Conservation (phyloP, 352 stramenopile species). For the Phytophthora megakarya region DNA sequence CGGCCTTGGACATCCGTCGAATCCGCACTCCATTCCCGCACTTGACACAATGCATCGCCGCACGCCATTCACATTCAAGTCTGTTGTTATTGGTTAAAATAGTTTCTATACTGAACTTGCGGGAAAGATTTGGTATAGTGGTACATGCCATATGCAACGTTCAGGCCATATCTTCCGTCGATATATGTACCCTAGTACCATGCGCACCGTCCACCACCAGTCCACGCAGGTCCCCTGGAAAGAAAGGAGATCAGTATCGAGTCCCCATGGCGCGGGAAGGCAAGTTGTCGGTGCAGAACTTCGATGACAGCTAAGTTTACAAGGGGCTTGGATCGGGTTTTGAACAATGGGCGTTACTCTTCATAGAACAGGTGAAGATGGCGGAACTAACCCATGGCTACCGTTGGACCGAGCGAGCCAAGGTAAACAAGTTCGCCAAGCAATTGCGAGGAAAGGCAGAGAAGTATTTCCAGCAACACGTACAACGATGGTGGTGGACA, state of each 20-base stretch:
- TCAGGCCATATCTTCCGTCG: no score
- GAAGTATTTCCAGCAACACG: slow-evolving; percentile 2
- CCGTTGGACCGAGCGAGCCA: background rate
- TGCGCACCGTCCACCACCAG: background rate
- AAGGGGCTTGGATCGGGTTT: slow-evolving; percentile 3
- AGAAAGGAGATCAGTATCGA: background rate
- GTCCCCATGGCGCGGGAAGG: background rate
- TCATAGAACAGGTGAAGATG: slow-evolving; percentile 13
- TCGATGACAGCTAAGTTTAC: slow-evolving; percentile 5
- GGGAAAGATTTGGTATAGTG: no score
- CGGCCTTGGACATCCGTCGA: no score
- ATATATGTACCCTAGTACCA: no score
- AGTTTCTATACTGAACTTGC: no score
- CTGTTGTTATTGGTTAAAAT: no score
- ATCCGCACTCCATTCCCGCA: no score
- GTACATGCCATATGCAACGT: no score
- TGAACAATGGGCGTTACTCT: slow-evolving; percentile 10
- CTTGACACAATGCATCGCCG: no score
- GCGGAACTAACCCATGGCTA: background rate
- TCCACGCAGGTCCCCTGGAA: background rate
- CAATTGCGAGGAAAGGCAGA: slow-evolving; percentile 4
- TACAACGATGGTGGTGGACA: background rate
- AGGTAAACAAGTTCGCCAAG: slow-evolving; percentile 11
- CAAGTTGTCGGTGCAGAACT: background rate
- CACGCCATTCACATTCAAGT: no score